phyloP scores from a whole-genome alignment of 2,329 filamentous ascomycete genomes.

The Alternaria rosae region DNA sequence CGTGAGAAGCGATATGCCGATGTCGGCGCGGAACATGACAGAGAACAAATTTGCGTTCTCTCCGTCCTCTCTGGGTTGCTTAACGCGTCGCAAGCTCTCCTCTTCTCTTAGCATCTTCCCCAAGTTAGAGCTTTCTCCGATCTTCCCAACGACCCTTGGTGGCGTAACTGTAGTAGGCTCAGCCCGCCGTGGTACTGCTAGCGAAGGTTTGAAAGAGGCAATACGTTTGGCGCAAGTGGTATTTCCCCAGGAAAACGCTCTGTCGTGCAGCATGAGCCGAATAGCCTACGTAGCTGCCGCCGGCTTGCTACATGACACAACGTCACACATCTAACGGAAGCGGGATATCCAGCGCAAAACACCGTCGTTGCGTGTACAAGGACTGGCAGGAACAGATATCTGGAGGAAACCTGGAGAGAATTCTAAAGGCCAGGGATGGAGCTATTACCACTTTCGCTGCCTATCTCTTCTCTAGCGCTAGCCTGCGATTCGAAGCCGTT shows the following conservation, averaged over 20 bases:
- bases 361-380: slow-evolving; percentile 14
- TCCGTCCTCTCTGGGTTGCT: neutral
- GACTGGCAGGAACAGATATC: slow-evolving; percentile 14
- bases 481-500: slow-evolving; percentile 15
- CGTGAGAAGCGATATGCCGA: slow-evolving; percentile 22
- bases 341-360: slow-evolving; percentile 7
- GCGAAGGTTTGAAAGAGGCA: no score
- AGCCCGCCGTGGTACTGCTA: neutral
- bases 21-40: slow-evolving; percentile 21
- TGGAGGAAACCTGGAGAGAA: neutral
- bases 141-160: neutral
- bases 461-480: slow-evolving; percentile 11
- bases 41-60: slow-evolving; percentile 10
- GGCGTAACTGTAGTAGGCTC: neutral
- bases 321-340: slow-evolving; percentile 21
- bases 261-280: slow-evolving; percentile 13
- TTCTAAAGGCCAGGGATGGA: neutral
- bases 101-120: neutral
- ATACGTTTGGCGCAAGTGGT: neutral
- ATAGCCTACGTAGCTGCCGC: slow-evolving; percentile 13
- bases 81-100: neutral
- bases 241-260: neutral
- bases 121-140: neutral
- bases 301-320: slow-evolving; percentile 21
- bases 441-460: neutral